Evolutionary conservation across 768 basidiomycete genomes (phyloP).

Genomic region (Agaricus subrufescens): DNA sequence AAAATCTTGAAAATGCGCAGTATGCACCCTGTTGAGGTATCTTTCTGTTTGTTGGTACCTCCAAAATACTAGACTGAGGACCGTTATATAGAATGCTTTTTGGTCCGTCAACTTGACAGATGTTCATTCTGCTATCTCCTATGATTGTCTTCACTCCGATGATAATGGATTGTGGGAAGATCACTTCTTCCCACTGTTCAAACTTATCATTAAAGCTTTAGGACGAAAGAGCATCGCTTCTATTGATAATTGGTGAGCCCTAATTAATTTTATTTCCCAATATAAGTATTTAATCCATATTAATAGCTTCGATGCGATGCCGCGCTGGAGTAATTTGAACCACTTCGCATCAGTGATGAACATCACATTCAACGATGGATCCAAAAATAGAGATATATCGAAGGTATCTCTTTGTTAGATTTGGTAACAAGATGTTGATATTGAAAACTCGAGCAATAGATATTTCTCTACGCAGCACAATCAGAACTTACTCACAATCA

Average conservation of each 20-base stretch:
- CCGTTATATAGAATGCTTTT: too few species aligned
- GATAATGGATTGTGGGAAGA: too few species aligned
- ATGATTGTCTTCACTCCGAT: too few species aligned
- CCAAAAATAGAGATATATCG: slow-evolving; percentile 26
- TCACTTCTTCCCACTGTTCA: slow-evolving; percentile 14
- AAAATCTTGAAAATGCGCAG: slow-evolving; percentile 17
- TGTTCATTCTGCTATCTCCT: too few species aligned
- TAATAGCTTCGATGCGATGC: slow-evolving; percentile 15
- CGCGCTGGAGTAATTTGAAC: slow-evolving; percentile 25
- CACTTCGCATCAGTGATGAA: slow-evolving; percentile 22
- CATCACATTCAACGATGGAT: slow-evolving; percentile 24
- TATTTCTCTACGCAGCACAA: background rate
- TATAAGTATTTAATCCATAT: too few species aligned
- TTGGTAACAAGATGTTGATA: too few species aligned
- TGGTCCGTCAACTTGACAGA: too few species aligned
- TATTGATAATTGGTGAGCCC: background rate
- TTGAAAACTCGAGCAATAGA: too few species aligned
- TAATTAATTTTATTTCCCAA: too few species aligned
- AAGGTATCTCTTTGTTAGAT: slow-evolving; percentile 18
- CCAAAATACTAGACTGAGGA: too few species aligned
- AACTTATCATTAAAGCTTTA: background rate
- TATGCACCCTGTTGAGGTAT: slow-evolving; percentile 15
- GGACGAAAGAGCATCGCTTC: background rate
- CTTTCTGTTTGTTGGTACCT: too few species aligned
- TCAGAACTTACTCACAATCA: background rate